These are phyloP conservation scores for Fusarium sp. DNA, from an alignment of 2,329 filamentous ascomycete genomes.

Conservation along the genomic window DNA sequence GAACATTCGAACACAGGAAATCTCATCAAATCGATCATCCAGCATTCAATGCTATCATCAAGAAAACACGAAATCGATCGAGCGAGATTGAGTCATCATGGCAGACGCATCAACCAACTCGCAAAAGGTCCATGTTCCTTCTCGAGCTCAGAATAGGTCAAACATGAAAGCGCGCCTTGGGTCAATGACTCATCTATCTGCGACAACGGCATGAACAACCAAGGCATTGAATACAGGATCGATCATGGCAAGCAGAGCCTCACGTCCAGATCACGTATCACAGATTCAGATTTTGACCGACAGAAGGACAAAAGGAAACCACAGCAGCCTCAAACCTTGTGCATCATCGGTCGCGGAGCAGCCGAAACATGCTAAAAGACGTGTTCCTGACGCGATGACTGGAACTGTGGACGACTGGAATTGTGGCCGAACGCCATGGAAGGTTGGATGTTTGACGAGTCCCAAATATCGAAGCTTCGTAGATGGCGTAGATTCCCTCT, in stretches of 20 bases:
- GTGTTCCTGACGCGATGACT: neutral
- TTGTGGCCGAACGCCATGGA: constrained; percentile 4
- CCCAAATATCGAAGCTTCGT: neutral
- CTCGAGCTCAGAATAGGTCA: neutral
- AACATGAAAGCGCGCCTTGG: neutral
- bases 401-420: constrained; percentile 5
- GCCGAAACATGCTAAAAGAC: neutral
- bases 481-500: neutral
- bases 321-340: neutral
- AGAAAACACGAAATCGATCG: neutral
- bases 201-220: neutral
- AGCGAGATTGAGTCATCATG: neutral
- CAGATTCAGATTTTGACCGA: neutral
- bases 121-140: neutral
- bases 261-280: neutral
- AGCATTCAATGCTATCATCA: neutral
- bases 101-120: neutral
- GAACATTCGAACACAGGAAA: neutral
- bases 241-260: neutral
- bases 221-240: neutral
- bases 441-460: neutral
- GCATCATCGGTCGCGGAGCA: neutral
- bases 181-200: neutral
- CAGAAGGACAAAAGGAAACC: neutral
- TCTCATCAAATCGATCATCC: neutral